Conservation (phyloP, 495 filamentous ascomycete species). For the Penicillium dipodomyicola region DNA sequence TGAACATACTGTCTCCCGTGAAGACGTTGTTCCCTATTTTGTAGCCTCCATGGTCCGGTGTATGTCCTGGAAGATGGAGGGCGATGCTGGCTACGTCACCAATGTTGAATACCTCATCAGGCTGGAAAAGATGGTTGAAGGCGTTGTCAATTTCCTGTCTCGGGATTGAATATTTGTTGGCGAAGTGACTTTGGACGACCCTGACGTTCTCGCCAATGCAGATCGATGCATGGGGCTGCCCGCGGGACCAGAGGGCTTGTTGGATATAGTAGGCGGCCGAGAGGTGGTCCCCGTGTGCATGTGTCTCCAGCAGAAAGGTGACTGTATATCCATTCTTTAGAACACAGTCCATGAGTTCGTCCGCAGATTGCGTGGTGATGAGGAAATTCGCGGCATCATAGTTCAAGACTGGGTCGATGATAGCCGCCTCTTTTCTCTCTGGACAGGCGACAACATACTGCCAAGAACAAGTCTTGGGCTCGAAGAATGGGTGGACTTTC, state of each 20-base stretch:
- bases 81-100: slow-evolving; percentile 41
- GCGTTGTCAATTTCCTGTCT: slow-evolving; percentile 34
- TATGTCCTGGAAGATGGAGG: slow-evolving; percentile 55
- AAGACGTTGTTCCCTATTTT: slow-evolving; percentile 55
- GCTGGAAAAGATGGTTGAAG: slow-evolving; percentile 49
- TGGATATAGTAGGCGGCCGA: slow-evolving; percentile 54
- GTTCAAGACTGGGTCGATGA: slow-evolving; percentile 58
- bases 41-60: slow-evolving; percentile 56
- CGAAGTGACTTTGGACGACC: slow-evolving; percentile 45
- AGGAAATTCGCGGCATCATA: slow-evolving; percentile 39
- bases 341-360: slow-evolving; percentile 39
- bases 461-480: slow-evolving; percentile 47
- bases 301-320: slow-evolving; percentile 50
- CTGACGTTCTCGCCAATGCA: slow-evolving; percentile 50
- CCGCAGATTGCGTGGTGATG: slow-evolving; percentile 46
- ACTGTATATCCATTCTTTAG: slow-evolving; percentile 41
- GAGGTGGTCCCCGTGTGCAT: slow-evolving; percentile 57
- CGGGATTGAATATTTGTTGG: slow-evolving; percentile 40
- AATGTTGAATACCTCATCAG: slow-evolving; percentile 47
- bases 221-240: slow-evolving; percentile 28
- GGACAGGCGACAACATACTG: slow-evolving; percentile 55
- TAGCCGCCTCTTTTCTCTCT: slow-evolving; percentile 38
- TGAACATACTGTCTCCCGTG: slow-evolving; percentile 54
- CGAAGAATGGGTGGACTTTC: slow-evolving; percentile 37
- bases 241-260: slow-evolving; percentile 26